These are phyloP conservation scores for Protomyces pachydermus DNA, from an alignment of 1,139 yeast genomes.

Conservation along the genomic window DNA sequence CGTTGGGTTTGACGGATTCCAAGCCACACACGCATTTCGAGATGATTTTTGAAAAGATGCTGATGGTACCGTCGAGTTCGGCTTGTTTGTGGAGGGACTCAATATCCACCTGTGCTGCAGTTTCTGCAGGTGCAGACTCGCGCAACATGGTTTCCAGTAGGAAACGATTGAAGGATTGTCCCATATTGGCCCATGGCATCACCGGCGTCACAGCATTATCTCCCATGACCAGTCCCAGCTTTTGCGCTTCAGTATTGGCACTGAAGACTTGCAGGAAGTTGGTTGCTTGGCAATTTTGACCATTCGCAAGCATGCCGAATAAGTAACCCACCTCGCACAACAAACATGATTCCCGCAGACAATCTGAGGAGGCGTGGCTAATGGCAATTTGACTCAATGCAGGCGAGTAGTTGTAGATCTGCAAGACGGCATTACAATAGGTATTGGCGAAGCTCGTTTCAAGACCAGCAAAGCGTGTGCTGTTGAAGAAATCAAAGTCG, in stretches of 20 bases:
- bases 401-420: slow-evolving; percentile 74
- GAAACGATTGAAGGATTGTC: slow-evolving; percentile 58
- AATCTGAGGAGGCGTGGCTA: slow-evolving; percentile 54
- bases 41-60: slow-evolving; percentile 42
- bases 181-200: slow-evolving; percentile 33
- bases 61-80: slow-evolving; percentile 9
- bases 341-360: slow-evolving; percentile 45
- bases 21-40: slow-evolving; percentile 32
- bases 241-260: slow-evolving; percentile 38
- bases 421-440: slow-evolving; percentile 73
- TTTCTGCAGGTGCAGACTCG: slow-evolving; percentile 39
- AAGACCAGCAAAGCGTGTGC: slow-evolving; percentile 72
- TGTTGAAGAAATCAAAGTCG: slow-evolving; percentile 79
- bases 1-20: slow-evolving; percentile 30
- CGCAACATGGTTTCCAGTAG: slow-evolving; percentile 49
- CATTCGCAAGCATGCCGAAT: slow-evolving; percentile 86
- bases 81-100: slow-evolving; percentile 41
- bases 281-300: slow-evolving; percentile 63
- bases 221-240: slow-evolving; percentile 46
- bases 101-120: slow-evolving; percentile 2
- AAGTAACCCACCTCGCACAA: slow-evolving; percentile 80
- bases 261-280: slow-evolving; percentile 57
- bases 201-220: slow-evolving; percentile 43
- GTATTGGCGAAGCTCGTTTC: slow-evolving; percentile 82
- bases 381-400: slow-evolving; percentile 62